Conservation (phyloP, 1,139 yeast genomes). For the Geotrichum siamense region DNA sequence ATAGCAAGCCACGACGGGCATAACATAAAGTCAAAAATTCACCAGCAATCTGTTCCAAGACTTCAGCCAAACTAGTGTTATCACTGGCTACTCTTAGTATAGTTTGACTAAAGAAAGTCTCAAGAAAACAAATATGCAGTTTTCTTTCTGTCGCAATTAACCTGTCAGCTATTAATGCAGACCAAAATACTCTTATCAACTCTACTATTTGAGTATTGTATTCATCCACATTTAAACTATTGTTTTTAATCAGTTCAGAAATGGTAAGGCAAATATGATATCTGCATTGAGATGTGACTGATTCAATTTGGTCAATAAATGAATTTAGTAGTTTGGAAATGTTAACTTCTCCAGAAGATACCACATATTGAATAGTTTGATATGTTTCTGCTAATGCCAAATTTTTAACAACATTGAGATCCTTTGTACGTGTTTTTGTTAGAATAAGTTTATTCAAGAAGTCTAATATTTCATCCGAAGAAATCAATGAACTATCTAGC, state of each 20-base stretch:
- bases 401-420: constrained; percentile 11
- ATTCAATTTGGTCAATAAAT: constrained; percentile 16
- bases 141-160: constrained; percentile 58
- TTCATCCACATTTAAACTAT: neutral
- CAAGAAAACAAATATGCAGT: constrained; percentile 52
- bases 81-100: constrained; percentile 26
- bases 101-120: constrained; percentile 38
- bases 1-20: constrained; percentile 65
- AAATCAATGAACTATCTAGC: neutral
- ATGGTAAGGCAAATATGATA: constrained; percentile 16
- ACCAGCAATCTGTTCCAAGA: constrained; percentile 25
- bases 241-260: constrained; percentile 6
- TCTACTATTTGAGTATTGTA: neutral
- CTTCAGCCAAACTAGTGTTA: constrained; percentile 16
- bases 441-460: constrained; percentile 7
- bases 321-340: constrained; percentile 8
- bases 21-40: constrained; percentile 39
- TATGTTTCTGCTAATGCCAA: constrained; percentile 12
- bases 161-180: constrained; percentile 50
- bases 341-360: neutral
- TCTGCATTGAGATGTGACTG: constrained; percentile 18
- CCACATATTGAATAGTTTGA: constrained; percentile 1
- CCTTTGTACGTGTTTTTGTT: constrained; percentile 14
- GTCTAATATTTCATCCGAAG: constrained; percentile 3
- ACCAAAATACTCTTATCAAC: constrained; percentile 42